Evolutionary conservation across 768 basidiomycete genomes (phyloP).

Genomic region (Mrakia blollopis): DNA sequence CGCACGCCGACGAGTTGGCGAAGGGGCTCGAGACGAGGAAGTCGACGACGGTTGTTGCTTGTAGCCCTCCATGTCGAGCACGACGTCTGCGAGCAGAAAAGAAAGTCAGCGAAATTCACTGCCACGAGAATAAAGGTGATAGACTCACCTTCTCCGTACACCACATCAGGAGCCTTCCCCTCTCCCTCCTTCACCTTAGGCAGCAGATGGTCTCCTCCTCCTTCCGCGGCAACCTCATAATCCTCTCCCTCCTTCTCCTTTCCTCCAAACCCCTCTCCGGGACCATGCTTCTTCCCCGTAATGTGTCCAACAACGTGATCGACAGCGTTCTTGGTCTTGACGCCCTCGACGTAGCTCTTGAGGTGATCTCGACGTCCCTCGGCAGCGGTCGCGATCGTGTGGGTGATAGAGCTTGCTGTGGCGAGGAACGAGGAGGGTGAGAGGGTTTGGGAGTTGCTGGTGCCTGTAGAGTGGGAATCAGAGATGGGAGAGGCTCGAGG

Average conservation of each 20-base stretch:
- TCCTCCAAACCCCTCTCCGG: not conserved
- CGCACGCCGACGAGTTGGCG: not conserved
- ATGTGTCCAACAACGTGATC: conserved; percentile 30
- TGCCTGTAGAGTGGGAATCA: not conserved
- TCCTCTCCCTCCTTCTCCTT: conserved; percentile 8
- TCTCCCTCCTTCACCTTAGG: conserved; percentile 48
- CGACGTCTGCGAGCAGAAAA: conserved; percentile 53
- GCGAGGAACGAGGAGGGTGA: conserved; percentile 40
- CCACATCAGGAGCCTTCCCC: conserved; percentile 54
- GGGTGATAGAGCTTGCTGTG: conserved; percentile 35
- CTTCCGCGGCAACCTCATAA: not conserved
- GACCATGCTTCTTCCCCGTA: conserved; percentile 10
- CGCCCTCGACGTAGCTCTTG: conserved; percentile 8
- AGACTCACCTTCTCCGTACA: conserved; percentile 58
- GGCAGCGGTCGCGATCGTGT: conserved; percentile 33
- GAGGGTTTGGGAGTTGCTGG: conserved; percentile 29
- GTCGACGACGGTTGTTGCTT: conserved; percentile 33
- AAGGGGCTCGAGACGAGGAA: not conserved
- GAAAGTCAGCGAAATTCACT: conserved; percentile 12
- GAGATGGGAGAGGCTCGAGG: not conserved
- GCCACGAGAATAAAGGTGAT: conserved; percentile 35
- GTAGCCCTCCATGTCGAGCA: conserved; percentile 79
- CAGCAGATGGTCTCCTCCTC: conserved; percentile 46
- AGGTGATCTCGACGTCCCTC: conserved; percentile 6
- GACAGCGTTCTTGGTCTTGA: conserved; percentile 22